Conservation (phyloP, 257 asterid species). For the Eucommia ulmoides region DNA sequence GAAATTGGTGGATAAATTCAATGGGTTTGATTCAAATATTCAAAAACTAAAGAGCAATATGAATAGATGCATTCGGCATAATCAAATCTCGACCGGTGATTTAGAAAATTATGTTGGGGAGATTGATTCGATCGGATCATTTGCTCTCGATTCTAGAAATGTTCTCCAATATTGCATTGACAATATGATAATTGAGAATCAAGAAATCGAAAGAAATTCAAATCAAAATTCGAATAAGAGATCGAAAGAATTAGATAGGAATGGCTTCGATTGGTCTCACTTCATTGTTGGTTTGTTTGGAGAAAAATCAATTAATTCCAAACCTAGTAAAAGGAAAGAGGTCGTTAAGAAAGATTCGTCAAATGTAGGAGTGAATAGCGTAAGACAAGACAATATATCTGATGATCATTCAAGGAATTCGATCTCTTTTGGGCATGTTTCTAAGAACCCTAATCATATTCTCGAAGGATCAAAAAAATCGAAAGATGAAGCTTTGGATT, state of each 20-base stretch:
- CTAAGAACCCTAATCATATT: too few species aligned
- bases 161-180: constrained; percentile 35
- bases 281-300: constrained; percentile 30
- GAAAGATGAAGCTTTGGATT: too few species aligned
- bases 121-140: constrained; percentile 29
- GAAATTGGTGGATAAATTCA: constrained; percentile 22
- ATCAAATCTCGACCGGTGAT: constrained; percentile 39
- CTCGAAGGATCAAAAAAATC: too few species aligned
- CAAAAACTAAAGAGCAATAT: constrained; percentile 36
- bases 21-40: constrained; percentile 25
- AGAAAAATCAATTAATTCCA: constrained; percentile 23
- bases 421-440: too few species aligned
- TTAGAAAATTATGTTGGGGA: constrained; percentile 34
- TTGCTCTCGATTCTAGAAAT: constrained; percentile 22
- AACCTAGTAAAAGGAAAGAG: constrained; percentile 23
- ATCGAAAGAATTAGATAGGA: constrained; percentile 32
- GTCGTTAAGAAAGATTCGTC: constrained; percentile 20
- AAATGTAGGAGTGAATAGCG: constrained; percentile 21
- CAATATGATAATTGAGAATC: constrained; percentile 19
- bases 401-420: too few species aligned
- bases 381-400: too few species aligned
- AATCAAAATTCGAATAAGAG: constrained; percentile 28
- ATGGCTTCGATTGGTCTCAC: constrained; percentile 21
- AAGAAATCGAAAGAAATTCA: constrained; percentile 24
- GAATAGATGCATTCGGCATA: constrained; percentile 26